Percentiles rank a stretch among this genome's conserved stretches.
phyloP scores from a whole-genome alignment of 1,284 basidiomycete species.

The Melampsora medusae region DNA sequence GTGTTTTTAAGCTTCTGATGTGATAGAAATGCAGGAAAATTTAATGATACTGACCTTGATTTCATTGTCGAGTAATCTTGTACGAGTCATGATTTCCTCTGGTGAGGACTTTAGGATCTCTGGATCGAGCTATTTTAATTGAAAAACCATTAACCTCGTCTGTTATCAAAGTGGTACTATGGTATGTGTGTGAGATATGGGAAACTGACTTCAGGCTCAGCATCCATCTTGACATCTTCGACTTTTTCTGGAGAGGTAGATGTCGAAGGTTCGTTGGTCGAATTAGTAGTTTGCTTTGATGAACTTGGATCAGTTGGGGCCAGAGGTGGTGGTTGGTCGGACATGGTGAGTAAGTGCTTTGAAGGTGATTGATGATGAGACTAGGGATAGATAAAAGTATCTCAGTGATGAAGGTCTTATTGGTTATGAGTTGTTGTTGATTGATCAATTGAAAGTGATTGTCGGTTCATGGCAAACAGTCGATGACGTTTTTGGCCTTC shows the following conservation, averaged over 20 bases:
- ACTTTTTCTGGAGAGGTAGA: neutral
- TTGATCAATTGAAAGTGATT: too few relatives aligned
- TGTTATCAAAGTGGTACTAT: neutral
- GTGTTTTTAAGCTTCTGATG: neutral
- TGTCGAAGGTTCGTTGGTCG: neutral
- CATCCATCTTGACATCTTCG: slow-evolving; percentile 31
- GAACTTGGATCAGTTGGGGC: slow-evolving; percentile 8
- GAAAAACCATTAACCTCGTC: neutral
- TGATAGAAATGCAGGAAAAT: neutral
- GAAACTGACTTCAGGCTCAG: slow-evolving; percentile 8
- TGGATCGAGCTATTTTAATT: slow-evolving; percentile 17
- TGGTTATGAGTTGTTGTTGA: too few relatives aligned
- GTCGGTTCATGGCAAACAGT: too few relatives aligned
- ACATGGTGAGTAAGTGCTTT: slow-evolving; percentile 5
- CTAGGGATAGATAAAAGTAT: too few relatives aligned
- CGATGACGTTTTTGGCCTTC: too few relatives aligned
- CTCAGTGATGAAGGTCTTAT: too few relatives aligned
- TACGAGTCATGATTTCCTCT: slow-evolving; percentile 81
- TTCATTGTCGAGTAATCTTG: slow-evolving; percentile 88
- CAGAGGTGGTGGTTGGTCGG: slow-evolving; percentile 18
- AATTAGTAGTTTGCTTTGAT: slow-evolving; percentile 15
- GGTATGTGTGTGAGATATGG: neutral
- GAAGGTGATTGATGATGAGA: too few relatives aligned
- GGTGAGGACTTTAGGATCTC: slow-evolving; percentile 71
- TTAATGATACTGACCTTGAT: slow-evolving; percentile 66